phyloP scores from a whole-genome alignment of 345 rosid genomes.

The Camelina hispida region DNA sequence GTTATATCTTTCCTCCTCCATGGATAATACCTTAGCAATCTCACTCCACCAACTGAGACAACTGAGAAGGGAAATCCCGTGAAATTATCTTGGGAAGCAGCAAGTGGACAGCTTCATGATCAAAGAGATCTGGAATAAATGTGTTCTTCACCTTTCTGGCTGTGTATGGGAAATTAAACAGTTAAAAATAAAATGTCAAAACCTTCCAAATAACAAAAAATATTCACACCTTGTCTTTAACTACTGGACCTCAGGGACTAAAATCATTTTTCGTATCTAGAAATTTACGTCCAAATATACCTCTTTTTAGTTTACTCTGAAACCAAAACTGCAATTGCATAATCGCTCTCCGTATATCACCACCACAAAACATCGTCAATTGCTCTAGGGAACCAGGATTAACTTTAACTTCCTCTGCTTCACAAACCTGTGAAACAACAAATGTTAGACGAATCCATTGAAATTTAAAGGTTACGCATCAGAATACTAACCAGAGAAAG shows the following conservation, averaged over 20 bases:
- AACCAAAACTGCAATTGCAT: slow-evolving; percentile 93
- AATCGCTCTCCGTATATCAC: slow-evolving; percentile 82
- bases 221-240: slow-evolving; percentile 5
- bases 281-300: slow-evolving; percentile 45
- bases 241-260: slow-evolving; percentile 5
- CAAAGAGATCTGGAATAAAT: slow-evolving; percentile 50
- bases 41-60: slow-evolving; percentile 81
- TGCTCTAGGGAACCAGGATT: slow-evolving; percentile 61
- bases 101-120: slow-evolving; percentile 62
- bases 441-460: slow-evolving; percentile 35
- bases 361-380: slow-evolving; percentile 55
- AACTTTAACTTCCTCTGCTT: slow-evolving; percentile 62
- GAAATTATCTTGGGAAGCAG: slow-evolving; percentile 68
- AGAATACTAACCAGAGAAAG: slow-evolving; percentile 55
- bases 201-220: slow-evolving; percentile 7
- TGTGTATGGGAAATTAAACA: slow-evolving; percentile 41
- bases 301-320: slow-evolving; percentile 68
- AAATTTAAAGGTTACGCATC: slow-evolving; percentile 22
- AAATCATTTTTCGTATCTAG: slow-evolving; percentile 1
- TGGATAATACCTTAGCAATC: slow-evolving; percentile 52
- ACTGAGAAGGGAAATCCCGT: slow-evolving; percentile 72
- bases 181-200: slow-evolving; percentile 23
- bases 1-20: slow-evolving; percentile 52
- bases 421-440: slow-evolving; percentile 65
- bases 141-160: slow-evolving; percentile 46